Percentiles rank a stretch among this genome's conserved stretches.
phyloP scores from a whole-genome alignment of 345 rosid species.

The Raphanus raphanistrum region DNA sequence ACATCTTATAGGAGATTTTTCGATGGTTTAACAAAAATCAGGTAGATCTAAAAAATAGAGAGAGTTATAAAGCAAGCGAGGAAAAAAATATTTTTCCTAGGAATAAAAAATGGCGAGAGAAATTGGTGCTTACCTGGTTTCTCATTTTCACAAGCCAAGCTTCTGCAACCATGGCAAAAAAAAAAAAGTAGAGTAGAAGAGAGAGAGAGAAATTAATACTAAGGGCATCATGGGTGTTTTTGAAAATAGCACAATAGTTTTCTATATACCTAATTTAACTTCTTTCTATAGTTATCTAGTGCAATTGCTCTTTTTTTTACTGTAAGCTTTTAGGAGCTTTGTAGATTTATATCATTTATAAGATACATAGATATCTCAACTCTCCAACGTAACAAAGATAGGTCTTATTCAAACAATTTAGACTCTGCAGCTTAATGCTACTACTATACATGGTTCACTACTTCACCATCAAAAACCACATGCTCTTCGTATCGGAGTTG shows the following conservation, averaged over 20 bases:
- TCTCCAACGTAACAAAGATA: constrained; percentile 8
- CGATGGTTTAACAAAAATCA: constrained; percentile 3
- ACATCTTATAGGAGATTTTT: constrained; percentile 12
- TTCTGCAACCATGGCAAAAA: no score
- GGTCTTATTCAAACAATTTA: background rate
- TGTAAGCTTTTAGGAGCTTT: constrained; percentile 18
- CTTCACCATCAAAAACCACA: constrained; percentile 30
- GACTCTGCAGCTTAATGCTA: constrained; percentile 20
- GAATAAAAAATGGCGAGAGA: background rate
- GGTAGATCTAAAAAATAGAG: constrained; percentile 47
- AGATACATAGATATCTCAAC: constrained; percentile 7
- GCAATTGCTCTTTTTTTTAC: no score
- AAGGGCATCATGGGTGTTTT: no score
- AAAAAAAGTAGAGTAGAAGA: no score
- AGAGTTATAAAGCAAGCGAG: constrained; percentile 13
- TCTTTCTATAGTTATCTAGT: no score
- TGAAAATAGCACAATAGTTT: no score
- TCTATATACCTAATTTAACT: no score
- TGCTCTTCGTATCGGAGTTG: constrained; percentile 9
- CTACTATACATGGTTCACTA: constrained; percentile 25
- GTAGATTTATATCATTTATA: constrained; percentile 9
- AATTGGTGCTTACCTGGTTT: no score
- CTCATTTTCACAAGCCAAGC: no score
- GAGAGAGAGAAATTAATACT: no score
- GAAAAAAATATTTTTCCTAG: constrained; percentile 12